Base-by-base conservation (phyloP, 1,284 basidiomycete species). In the Ustilago esculenta region DNA sequence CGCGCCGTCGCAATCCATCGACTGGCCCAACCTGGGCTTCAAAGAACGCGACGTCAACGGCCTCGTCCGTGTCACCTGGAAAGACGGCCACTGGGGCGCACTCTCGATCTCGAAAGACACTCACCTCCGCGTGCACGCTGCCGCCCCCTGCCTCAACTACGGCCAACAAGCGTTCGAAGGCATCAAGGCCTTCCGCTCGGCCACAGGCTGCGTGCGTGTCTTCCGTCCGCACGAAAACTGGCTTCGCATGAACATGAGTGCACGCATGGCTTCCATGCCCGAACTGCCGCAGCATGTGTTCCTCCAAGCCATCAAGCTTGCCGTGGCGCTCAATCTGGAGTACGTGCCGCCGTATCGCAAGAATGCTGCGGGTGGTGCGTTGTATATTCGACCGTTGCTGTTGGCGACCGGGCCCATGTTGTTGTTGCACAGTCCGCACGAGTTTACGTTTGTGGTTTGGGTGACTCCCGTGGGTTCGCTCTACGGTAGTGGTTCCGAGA, bases 141-240 rank as follows among this genome's bases (percentile, higher is more conserved):
- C 77, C 21, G 75, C 75, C 15, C 72, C 77, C 30, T 75, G 76
- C 17, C 76, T 83, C 66, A 82, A 82, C 65, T 83, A 83, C 37
- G 82, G 78, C 8, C 78, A 80, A 56, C 73, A 77, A 67, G 40
- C 71, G 35, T 82, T 82, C 34, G 81, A 82, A 42, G 81, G 81
- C 3, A 70, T 82, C 54, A 82, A 82, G 73, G 81, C 79, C 0
- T 81, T 81, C 66, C 61, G 79, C 25, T 48, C 50, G 5, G 45
- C 63, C 15, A 57, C 60, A 15, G 76, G 74, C 30, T 67, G 64
- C 4, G 80, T 82, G 37, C 73, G 73, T 33, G 55, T 83, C 47
- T 83, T 83, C 66, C 66, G 82, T 33, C 82, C 82, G n/a, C 57
- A 81, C 24, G 81, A 82, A 51, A 83, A 83, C 58, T 67, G 72